Conservation (phyloP, 1,139 yeast genomes). For the Taiozyma sp. region DNA sequence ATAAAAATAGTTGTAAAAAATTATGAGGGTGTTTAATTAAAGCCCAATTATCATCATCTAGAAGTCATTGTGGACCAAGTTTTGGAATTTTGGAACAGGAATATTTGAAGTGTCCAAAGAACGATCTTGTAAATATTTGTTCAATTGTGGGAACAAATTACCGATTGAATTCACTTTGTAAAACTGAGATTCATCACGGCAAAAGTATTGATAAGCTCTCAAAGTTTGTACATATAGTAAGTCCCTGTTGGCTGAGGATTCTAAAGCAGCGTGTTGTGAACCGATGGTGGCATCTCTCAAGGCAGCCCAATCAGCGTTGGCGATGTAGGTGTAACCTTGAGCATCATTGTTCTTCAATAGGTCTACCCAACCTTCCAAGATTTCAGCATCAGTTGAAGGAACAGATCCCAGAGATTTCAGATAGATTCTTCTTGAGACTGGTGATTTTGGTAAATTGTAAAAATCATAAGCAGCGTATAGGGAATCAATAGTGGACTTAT, state of each 20-base stretch:
- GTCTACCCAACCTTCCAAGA: conserved; percentile 58
- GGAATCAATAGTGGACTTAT: conserved; percentile 53
- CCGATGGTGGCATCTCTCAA: conserved; percentile 72
- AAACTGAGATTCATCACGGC: conserved; percentile 41
- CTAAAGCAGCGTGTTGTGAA: conserved; percentile 3
- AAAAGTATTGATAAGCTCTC: conserved; percentile 43
- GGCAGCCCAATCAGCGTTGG: conserved; percentile 88
- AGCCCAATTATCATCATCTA: background rate
- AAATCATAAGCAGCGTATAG: conserved; percentile 50
- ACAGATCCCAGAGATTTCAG: conserved; percentile 72
- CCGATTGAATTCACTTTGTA: conserved; percentile 16
- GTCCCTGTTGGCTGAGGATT: background rate
- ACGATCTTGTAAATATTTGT: background rate
- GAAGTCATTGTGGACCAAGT: conserved; percentile 1
- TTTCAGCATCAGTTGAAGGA: conserved; percentile 47
- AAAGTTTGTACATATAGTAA: conserved; percentile 53
- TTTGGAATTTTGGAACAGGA: conserved; percentile 8
- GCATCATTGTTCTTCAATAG: conserved; percentile 50
- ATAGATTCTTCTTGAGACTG: conserved; percentile 71
- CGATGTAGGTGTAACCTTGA: conserved; percentile 55
- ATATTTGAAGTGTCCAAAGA: conserved; percentile 7
- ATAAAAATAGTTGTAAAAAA: background rate
- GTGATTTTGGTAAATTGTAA: conserved; percentile 56
- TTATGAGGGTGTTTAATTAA: background rate
- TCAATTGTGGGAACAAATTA: conserved; percentile 11